phyloP scores from a whole-genome alignment of 192 early-diverging fungal genomes.

The Mortierella alpina region DNA sequence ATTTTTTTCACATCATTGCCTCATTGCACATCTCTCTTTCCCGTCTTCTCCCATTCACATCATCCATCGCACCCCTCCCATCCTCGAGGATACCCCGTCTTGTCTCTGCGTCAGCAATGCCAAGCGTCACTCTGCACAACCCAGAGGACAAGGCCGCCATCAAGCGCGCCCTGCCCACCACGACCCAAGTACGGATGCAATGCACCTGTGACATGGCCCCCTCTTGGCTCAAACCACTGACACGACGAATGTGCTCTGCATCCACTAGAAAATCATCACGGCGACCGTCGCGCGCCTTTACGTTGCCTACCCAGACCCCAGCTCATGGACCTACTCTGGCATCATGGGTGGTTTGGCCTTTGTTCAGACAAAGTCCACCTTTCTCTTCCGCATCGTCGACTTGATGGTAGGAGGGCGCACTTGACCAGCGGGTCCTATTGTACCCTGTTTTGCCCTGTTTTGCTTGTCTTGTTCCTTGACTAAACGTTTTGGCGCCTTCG shows the following conservation, averaged over 20 bases:
- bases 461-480: conserved; percentile 2
- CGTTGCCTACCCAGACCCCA: conserved; percentile 74
- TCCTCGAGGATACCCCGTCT: neutral
- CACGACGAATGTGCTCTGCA: no score
- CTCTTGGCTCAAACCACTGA: neutral
- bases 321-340: conserved; percentile 75
- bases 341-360: conserved; percentile 77
- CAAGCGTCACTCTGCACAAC: conserved; percentile 69
- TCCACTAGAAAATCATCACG: conserved; percentile 77
- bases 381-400: conserved; percentile 79
- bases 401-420: conserved; percentile 52
- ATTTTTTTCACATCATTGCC: neutral
- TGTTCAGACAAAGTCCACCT: conserved; percentile 70
- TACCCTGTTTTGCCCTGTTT: no score
- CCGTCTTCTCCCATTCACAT: neutral
- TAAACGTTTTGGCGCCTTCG: neutral
- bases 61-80: neutral
- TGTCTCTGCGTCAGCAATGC: conserved; percentile 53
- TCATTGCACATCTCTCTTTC: neutral
- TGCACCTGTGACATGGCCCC: neutral
- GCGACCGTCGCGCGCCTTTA: conserved; percentile 82
- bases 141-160: conserved; percentile 73
- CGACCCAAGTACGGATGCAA: conserved; percentile 59
- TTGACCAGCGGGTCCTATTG: no score
- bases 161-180: conserved; percentile 68